These are phyloP conservation scores for Mercurialis annua DNA, from an alignment of 345 rosid genomes.

Conservation along the genomic window DNA sequence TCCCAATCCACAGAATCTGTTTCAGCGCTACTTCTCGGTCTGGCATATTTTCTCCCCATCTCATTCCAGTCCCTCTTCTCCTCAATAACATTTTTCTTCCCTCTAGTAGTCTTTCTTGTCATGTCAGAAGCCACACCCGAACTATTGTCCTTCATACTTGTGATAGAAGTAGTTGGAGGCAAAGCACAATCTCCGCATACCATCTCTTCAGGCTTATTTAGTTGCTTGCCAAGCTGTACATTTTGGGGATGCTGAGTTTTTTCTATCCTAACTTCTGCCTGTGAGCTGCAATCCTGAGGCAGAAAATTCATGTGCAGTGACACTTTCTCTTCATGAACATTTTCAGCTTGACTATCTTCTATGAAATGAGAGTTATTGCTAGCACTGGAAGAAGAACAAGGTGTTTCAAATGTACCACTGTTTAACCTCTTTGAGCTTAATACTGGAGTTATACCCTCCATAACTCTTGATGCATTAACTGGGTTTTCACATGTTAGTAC, in stretches of 20 bases:
- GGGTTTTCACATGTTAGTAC: neutral
- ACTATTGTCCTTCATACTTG: neutral
- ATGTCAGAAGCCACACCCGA: neutral
- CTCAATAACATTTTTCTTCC: conserved; percentile 18
- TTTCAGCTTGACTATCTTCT: neutral
- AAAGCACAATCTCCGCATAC: neutral
- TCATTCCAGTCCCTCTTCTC: conserved; percentile 40
- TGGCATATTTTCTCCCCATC: conserved; percentile 34
- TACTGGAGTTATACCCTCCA: neutral
- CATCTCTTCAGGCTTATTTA: neutral
- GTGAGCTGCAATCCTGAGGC: conserved; percentile 2
- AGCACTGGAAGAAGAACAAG: neutral
- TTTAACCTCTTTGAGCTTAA: neutral
- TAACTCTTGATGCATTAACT: conserved; percentile 1
- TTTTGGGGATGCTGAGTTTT: neutral
- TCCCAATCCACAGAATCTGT: conserved; percentile 68
- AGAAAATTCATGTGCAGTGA: neutral
- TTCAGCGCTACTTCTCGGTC: conserved; percentile 24
- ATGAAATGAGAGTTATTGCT: neutral
- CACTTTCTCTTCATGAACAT: neutral
- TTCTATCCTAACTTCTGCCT: neutral
- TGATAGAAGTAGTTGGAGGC: neutral
- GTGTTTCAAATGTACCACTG: neutral
- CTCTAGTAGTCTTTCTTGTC: conserved; percentile 5
- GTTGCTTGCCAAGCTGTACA: neutral